Evolutionary conservation across 1,284 basidiomycete genomes (phyloP).

Genomic region (Porogramme epimiltina): DNA sequence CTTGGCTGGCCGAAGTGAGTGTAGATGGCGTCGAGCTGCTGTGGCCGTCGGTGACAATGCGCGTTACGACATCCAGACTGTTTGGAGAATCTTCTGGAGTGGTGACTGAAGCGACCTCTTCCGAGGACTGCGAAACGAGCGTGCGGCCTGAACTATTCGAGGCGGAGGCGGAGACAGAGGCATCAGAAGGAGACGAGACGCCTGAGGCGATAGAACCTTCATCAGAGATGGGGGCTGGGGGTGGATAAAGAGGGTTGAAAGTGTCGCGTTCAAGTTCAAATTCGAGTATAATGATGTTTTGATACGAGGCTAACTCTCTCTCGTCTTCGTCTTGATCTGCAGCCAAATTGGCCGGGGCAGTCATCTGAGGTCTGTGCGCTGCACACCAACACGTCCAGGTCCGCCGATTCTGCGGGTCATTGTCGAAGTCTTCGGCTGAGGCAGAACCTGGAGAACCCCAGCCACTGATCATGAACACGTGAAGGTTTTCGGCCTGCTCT

Average conservation of each 20-base stretch:
- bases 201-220: slow-evolving; percentile 24
- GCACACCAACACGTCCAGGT: slow-evolving; percentile 90
- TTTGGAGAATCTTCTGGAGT: slow-evolving; percentile 23
- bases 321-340: slow-evolving; percentile 2
- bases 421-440: slow-evolving; percentile 32
- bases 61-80: background rate
- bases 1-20: slow-evolving; percentile 5
- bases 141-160: slow-evolving; percentile 36
- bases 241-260: slow-evolving; percentile 74
- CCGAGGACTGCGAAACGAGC: slow-evolving; percentile 28
- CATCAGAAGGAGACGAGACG: slow-evolving; percentile 33
- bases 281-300: slow-evolving; percentile 68
- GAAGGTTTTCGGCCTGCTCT: slow-evolving; percentile 56
- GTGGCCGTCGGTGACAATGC: slow-evolving; percentile 4
- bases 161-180: slow-evolving; percentile 24
- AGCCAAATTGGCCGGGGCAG: slow-evolving; percentile 21
- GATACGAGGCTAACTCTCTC: slow-evolving; percentile 9
- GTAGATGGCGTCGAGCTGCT: slow-evolving; percentile 11
- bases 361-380: slow-evolving; percentile 59
- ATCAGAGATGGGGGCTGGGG: slow-evolving; percentile 5
- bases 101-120: slow-evolving; percentile 15
- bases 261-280: slow-evolving; percentile 81
- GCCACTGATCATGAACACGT: slow-evolving; percentile 75
- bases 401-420: slow-evolving; percentile 41
- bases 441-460: slow-evolving; percentile 67